Percentiles rank a stretch among this genome's conserved stretches.
Evolutionary conservation across 495 filamentous ascomycete species (phyloP).

Genomic region (Penicillium lividum): DNA sequence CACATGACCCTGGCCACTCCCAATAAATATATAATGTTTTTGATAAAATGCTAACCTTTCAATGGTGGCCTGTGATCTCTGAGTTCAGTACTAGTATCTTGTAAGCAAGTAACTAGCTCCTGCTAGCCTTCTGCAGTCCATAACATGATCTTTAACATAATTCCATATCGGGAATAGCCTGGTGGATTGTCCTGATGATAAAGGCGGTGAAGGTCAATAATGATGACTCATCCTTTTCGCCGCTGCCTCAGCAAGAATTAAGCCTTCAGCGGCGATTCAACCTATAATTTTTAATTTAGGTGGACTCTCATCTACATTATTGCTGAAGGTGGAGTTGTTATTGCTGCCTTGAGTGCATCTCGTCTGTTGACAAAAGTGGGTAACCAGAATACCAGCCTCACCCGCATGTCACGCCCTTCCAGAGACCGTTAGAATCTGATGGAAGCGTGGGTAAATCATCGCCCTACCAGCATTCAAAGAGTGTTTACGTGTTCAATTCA

Average conservation of each 20-base stretch:
- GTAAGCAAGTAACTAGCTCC: no score
- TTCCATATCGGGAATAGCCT: not conserved
- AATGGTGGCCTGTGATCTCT: no score
- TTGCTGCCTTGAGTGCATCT: not conserved
- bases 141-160: no score
- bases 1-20: no score
- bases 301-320: not conserved
- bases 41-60: no score
- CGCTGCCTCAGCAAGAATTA: not conserved
- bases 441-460: constrained; percentile 29
- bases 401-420: constrained; percentile 22
- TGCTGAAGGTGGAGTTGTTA: not conserved
- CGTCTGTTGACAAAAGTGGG: not conserved
- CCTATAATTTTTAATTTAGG: not conserved
- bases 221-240: not conserved
- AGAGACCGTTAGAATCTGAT: constrained; percentile 33
- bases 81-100: no score
- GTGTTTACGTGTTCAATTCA: constrained; percentile 20
- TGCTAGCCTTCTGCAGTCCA: no score
- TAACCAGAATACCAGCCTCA: not conserved
- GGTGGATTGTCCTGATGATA: not conserved
- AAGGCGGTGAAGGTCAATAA: not conserved
- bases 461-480: constrained; percentile 6
- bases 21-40: no score
- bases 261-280: not conserved